These are phyloP conservation scores for Mycena capillaripes DNA, from an alignment of 768 basidiomycete genomes.

Conservation along the genomic window DNA sequence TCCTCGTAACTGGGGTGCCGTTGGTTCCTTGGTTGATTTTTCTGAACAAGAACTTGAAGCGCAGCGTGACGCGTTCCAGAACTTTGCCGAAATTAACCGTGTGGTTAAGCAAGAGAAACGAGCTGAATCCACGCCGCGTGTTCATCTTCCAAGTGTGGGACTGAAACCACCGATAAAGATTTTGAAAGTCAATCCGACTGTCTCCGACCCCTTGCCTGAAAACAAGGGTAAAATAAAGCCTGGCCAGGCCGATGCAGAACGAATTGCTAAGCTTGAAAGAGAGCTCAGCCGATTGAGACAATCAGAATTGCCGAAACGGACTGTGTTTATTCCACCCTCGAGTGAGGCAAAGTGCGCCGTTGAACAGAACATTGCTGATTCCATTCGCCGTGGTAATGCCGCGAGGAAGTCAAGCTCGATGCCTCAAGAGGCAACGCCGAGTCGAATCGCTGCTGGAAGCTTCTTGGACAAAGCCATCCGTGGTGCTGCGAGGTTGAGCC, in stretches of 20 bases:
- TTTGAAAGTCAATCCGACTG: not conserved
- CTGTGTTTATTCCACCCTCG: not conserved
- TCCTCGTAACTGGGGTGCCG: constrained; percentile 23
- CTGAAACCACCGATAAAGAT: no score
- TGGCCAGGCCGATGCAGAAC: constrained; percentile 11
- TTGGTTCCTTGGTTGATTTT: not conserved
- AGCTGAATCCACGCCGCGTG: not conserved
- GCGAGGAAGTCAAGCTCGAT: not conserved
- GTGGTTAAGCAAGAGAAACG: constrained; percentile 9
- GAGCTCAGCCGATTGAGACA: constrained; percentile 5
- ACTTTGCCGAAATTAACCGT: constrained; percentile 20
- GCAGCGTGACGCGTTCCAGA: constrained; percentile 1
- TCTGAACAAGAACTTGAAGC: not conserved
- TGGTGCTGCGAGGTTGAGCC: not conserved
- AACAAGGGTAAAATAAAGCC: not conserved
- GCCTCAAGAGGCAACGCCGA: not conserved
- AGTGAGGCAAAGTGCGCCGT: constrained; percentile 1
- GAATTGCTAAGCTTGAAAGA: not conserved
- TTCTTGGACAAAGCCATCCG: constrained; percentile 9
- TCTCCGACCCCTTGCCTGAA: not conserved
- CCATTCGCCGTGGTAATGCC: not conserved
- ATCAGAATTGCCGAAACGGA: not conserved
- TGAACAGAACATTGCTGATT: constrained; percentile 3
- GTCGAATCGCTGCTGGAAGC: constrained; percentile 13
- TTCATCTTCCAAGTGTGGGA: not conserved